phyloP scores from a whole-genome alignment of 139 green algal genomes.

The Chlorella vulgaris region DNA sequence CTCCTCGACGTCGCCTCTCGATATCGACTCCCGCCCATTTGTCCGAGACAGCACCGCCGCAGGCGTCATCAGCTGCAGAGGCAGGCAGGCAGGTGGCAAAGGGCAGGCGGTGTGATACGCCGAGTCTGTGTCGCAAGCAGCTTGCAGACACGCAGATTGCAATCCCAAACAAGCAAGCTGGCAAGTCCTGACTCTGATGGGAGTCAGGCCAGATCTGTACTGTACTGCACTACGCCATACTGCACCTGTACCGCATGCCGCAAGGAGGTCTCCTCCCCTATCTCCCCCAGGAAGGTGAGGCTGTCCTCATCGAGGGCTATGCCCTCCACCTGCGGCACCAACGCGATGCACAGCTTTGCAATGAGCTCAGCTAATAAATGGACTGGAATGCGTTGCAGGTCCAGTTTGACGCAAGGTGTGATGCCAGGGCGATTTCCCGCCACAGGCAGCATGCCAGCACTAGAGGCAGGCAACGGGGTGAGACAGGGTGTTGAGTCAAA shows the following conservation, averaged over 20 bases:
- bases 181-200: too few relatives aligned
- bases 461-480: too few relatives aligned
- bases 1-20: conserved; percentile 80
- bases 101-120: not conserved
- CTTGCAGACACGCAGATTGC: not conserved
- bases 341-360: too few relatives aligned
- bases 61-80: conserved; percentile 93
- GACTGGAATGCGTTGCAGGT: too few relatives aligned
- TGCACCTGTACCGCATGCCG: conserved; percentile 56
- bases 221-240: not conserved
- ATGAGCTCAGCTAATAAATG: too few relatives aligned
- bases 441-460: too few relatives aligned
- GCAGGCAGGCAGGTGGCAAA: not conserved
- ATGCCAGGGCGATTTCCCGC: too few relatives aligned
- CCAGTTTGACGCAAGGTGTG: too few relatives aligned
- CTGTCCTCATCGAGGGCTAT: conserved; percentile 88
- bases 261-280: conserved; percentile 87
- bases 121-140: not conserved
- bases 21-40: conserved; percentile 66
- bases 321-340: conserved; percentile 94
- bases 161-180: not conserved
- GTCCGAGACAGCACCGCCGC: conserved; percentile 68
- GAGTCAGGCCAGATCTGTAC: too few relatives aligned
- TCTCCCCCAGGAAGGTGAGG: conserved; percentile 86
- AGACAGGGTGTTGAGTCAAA: too few relatives aligned